Conservation (phyloP, 768 basidiomycete species). For the Coprinopsis cinerea region DNA sequence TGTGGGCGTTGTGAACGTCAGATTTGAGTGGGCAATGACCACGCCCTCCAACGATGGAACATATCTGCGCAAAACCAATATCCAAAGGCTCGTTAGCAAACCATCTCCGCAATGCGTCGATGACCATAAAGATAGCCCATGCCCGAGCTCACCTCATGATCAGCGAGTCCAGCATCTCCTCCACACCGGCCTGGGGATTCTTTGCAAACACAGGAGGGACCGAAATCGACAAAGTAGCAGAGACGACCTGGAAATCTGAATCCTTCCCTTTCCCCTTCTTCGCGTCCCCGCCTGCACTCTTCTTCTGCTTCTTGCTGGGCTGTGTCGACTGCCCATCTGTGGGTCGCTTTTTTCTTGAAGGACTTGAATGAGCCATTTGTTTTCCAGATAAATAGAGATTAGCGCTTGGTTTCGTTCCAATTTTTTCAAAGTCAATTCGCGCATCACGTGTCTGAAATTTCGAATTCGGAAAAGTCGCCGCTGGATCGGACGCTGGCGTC, state of each 20-base stretch:
- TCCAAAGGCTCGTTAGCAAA: too few relatives aligned
- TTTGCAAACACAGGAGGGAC: slow-evolving; percentile 78
- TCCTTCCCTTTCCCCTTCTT: slow-evolving; percentile 35
- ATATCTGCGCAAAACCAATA: too few relatives aligned
- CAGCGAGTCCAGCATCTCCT: slow-evolving; percentile 92
- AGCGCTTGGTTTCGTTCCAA: too few relatives aligned
- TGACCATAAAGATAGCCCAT: too few relatives aligned
- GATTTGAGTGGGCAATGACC: slow-evolving; percentile 78
- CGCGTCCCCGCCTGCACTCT: slow-evolving; percentile 24
- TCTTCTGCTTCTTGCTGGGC: slow-evolving; percentile 33
- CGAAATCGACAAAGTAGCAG: slow-evolving; percentile 63
- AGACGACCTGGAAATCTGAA: slow-evolving; percentile 56
- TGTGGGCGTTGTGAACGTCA: slow-evolving; percentile 56
- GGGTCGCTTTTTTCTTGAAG: slow-evolving; percentile 38
- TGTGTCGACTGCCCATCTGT: slow-evolving; percentile 17
- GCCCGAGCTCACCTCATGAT: slow-evolving; percentile 92
- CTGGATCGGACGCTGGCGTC: too few relatives aligned
- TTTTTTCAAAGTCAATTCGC: not conserved
- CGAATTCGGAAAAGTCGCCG: not conserved
- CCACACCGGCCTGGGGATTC: slow-evolving; percentile 66
- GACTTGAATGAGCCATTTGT: not conserved
- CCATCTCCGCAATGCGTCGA: too few relatives aligned
- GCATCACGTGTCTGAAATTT: slow-evolving; percentile 9
- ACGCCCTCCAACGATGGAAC: slow-evolving; percentile 84
- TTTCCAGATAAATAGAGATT: too few relatives aligned